Evolutionary conservation across 2,329 filamentous ascomycete species (phyloP).

Genomic region (Monosporascus sp.): DNA sequence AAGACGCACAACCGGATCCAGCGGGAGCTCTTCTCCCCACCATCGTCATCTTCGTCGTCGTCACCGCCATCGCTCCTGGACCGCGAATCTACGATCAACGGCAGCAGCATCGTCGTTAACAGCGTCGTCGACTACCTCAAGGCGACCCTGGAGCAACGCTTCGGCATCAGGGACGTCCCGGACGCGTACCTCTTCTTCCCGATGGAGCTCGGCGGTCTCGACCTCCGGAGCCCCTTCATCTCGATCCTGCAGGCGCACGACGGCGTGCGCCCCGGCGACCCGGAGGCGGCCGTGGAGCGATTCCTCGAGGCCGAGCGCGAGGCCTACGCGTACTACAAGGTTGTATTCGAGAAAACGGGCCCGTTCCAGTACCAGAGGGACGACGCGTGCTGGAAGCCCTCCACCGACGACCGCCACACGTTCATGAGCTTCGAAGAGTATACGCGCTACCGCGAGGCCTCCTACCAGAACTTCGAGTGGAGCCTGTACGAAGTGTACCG

Average conservation of each 20-base stretch:
- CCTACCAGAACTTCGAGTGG: slow-evolving; percentile 6
- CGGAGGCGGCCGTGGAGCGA: background rate
- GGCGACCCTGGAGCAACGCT: slow-evolving; percentile 26
- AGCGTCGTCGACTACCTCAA: slow-evolving; percentile 27
- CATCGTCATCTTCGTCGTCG: background rate
- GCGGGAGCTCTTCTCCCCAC: slow-evolving; percentile 29
- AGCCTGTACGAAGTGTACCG: slow-evolving; percentile 30
- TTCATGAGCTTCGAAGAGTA: slow-evolving; percentile 34
- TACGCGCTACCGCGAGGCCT: slow-evolving; percentile 24
- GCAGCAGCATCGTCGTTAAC: slow-evolving; percentile 5
- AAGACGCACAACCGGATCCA: slow-evolving; percentile 37
- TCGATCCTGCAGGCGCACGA: slow-evolving; percentile 33
- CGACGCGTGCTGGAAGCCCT: background rate
- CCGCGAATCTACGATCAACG: background rate
- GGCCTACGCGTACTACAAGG: slow-evolving; percentile 1
- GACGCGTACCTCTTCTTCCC: slow-evolving; percentile 44
- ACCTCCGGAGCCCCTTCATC: slow-evolving; percentile 41
- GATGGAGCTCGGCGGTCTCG: slow-evolving; percentile 39
- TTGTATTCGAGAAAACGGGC: slow-evolving; percentile 20
- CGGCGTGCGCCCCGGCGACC: slow-evolving; percentile 3
- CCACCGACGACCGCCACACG: slow-evolving; percentile 5
- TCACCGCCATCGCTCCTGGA: no score
- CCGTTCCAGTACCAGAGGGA: background rate
- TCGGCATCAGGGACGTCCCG: slow-evolving; percentile 32
- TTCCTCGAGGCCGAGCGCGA: slow-evolving; percentile 5